phyloP scores from a whole-genome alignment of 2,329 filamentous ascomycete species.

The Coniella lustricola region DNA sequence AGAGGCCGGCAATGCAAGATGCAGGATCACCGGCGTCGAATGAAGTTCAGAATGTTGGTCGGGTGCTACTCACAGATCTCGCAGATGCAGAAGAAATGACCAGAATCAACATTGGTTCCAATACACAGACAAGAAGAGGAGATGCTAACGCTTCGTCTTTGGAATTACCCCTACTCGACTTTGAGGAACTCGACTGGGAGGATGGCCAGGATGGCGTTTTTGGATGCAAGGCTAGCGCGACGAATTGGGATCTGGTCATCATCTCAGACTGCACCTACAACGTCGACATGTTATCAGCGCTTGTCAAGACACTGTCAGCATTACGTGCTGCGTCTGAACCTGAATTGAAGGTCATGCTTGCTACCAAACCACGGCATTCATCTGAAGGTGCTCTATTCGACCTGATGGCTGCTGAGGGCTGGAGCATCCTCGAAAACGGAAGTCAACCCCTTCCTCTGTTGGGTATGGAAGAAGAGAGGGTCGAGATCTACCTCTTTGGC shows the following conservation, averaged over 20 bases:
- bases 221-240: conserved; percentile 31
- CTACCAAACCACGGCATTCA: conserved; percentile 49
- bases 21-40: too few relatives aligned
- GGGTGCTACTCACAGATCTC: conserved; percentile 48
- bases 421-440: conserved; percentile 35
- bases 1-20: too few relatives aligned
- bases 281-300: conserved; percentile 45
- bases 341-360: conserved; percentile 40
- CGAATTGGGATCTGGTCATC: conserved; percentile 45
- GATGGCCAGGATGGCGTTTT: conserved; percentile 39
- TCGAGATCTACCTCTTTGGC: conserved; percentile 47
- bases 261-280: conserved; percentile 59
- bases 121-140: conserved; percentile 7
- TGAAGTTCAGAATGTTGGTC: conserved; percentile 16
- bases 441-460: conserved; percentile 40
- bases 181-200: conserved; percentile 53
- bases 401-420: conserved; percentile 38
- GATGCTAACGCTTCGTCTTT: background rate
- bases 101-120: conserved; percentile 37
- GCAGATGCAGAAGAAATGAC: conserved; percentile 45
- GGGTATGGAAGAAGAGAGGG: conserved; percentile 34
- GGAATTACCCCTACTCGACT: conserved; percentile 23
- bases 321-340: conserved; percentile 31
- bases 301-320: conserved; percentile 46
- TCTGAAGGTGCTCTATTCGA: conserved; percentile 44